Base-by-base conservation (phyloP, 2,329 filamentous ascomycete species). In the Diaporthe vexans region DNA sequence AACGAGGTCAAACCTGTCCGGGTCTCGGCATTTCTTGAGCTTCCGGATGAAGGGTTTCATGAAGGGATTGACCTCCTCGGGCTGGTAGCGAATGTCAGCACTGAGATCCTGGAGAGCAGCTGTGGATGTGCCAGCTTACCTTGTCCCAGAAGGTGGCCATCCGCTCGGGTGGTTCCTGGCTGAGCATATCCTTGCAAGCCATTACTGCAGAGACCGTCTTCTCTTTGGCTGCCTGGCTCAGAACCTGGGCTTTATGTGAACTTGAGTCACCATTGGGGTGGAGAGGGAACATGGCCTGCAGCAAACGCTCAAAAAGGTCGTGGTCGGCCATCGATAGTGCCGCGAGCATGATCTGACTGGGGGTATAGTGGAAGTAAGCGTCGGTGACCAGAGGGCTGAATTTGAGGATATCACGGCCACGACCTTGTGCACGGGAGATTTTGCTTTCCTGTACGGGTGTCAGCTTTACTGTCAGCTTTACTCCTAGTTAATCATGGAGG, bases 361-460 rank as follows among this genome's bases (percentile, higher is more conserved):
- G 97, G 0, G 96, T 96, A 84, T 94, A 98, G 83, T 98, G 93
- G 84, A 98, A 98, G 85, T 98, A 98, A n/a, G 91, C 95, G 79
- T 99, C 97, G 35, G 96, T 98, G 76, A 98, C 89, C 68, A 97
- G 86, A 0, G 95, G 94, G 73, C 94, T 94, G 72, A 92, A 93
- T 80, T 94, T 94, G 72, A 97, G 89, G 61, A 94, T 88, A 26
- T 92, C 90, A 56, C 94, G 90, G 0, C 95, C 94, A 70, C 88
- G 89, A n/a, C 87, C 87, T 80, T 97, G 95, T 0, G 94, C 94
- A 15, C 87, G 87, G 65, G 84, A 84, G 40, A 91, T 84, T 35
- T 88, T 84, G 13, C 82, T 79, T 65, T 87, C 79, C 74, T 76
- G 21, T 46, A 5, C 9, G 21, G 11, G 21, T 51, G 24, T 74